Evolutionary conservation across 192 early-diverging fungal species (phyloP).

Genomic region (Phycomyces blakesleeanus): DNA sequence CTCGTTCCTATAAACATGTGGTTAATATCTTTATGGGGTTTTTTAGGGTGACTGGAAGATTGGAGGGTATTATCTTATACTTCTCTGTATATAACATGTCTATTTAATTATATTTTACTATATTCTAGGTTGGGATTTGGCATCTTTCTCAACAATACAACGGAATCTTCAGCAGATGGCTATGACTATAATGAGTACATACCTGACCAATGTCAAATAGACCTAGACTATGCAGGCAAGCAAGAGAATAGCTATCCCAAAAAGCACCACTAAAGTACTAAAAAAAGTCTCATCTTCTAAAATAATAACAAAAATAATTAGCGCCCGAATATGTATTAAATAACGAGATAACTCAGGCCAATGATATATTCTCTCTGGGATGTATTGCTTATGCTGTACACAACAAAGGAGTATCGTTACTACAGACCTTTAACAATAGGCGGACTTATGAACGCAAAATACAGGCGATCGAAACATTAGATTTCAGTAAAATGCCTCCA

Average conservation of each 20-base stretch:
- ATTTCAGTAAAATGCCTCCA: conserved; percentile 48
- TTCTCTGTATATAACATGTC: not conserved
- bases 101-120: not conserved
- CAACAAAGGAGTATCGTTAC: conserved; percentile 59
- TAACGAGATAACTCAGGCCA: conserved; percentile 43
- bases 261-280: not conserved
- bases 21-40: not conserved
- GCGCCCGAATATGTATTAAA: conserved; percentile 73
- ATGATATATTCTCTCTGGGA: conserved; percentile 78
- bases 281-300: not conserved
- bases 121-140: conserved; percentile 60
- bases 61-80: conserved; percentile 46
- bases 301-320: conserved; percentile 12
- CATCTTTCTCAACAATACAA: conserved; percentile 44
- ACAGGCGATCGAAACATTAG: conserved; percentile 34
- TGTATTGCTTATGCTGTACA: conserved; percentile 72
- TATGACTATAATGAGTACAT: conserved; percentile 58
- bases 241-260: not conserved
- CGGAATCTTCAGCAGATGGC: conserved; percentile 28
- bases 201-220: conserved; percentile 54
- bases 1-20: too few relatives aligned
- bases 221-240: conserved; percentile 50
- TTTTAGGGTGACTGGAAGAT: conserved; percentile 75
- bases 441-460: conserved; percentile 61
- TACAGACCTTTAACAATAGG: conserved; percentile 61